Evolutionary conservation across 345 rosid genomes (phyloP), one percentile per base, ranked within the genome.

Genomic region (Sapria himalayana): DNA sequence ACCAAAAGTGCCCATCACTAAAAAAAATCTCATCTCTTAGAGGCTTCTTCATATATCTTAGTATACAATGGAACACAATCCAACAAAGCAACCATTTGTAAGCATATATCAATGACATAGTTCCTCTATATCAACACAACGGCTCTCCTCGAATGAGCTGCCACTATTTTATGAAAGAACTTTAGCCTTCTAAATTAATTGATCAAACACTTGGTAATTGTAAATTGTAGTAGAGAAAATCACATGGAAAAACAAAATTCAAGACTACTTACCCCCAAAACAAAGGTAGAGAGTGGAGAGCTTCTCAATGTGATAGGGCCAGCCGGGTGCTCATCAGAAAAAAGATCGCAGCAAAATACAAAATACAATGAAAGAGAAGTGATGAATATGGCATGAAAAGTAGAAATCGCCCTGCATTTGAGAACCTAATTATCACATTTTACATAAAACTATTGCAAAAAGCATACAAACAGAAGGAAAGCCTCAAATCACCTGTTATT

Each of bases 261-360:
- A 35, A 43, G 39, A 24, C 37, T 37, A 45, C 73, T 56, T 66
- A 81, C 96, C 60, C 86, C 96, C 45, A 85, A 52, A 25, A 61
- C 67, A 67, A 71, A 73, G 53, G 60, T 66, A 55, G 93, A 81
- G 7, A 74, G 63, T 15, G 70, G 44, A 3, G 93, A 81, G 64
- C 61, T 69, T 56, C 71, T 69, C 41, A 75, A 62, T 44, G 73
- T 69, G 39, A 73, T 15, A 49, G 51, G 69, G 37, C 46, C 76
- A 41, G 61, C 55, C 43, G 13, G 51, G 3, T 37, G 54, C 45
- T 22, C 53, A 27, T 73, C 77, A 37, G 92, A 66, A 67, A 63
- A 85, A 25, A 77, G 72, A 55, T 74, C 74, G 31, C 81, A 73
- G 65, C 74, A 71, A 64, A 81, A 71, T 33, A 81, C 82, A 39